Base-by-base conservation (phyloP, 148 eudicot genomes). In the Silene conica region DNA sequence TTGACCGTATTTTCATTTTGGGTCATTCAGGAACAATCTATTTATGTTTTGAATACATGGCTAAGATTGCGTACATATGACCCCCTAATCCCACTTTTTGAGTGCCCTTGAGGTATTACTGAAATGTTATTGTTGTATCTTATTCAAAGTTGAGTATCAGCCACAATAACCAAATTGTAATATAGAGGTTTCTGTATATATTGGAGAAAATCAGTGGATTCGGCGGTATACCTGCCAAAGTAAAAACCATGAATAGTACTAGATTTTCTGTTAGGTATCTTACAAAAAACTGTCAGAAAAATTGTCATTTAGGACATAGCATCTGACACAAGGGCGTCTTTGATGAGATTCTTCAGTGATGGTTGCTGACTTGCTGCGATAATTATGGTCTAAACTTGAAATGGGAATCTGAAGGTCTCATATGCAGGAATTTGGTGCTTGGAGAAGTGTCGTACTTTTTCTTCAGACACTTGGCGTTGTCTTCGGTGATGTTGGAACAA, bases 401-500 rank as follows among this genome's bases (percentile, higher is more conserved):
- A 11, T 63, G 60, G 55, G 28, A 70, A 11, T 76, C 72, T 80
- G 38, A 76, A 73, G 60, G 52, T 70, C 74, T n/a, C 67, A 55
- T 83, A 25, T 84, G 86, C 96, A 95, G 99, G 99, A 92, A 82
- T 80, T 83, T 80, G 87, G 86, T 76, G 21, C 78, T 54, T 87
- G 93, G 81, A 86, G 89, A 83, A 86, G 76, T 72, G 79, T 92
- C 34, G 56, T 85, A 54, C 80, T 95, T 82, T 83, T 83, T 58
- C 86, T 88, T 57, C 99, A 95, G 85, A 89, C 89, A 68, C 92
- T 95, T 41, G 99, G 97, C 75, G 89, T 89, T 74, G 99, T 95
- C 48, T 95, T 95, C 83, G 99, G 99, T 71, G 98, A 95, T 85
- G 97, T 92, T 77, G 99, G 97, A 74, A 95, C 94, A 14, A 95